phyloP scores from a whole-genome alignment of 2,329 filamentous ascomycete species.

The Fusarium liriodendri region DNA sequence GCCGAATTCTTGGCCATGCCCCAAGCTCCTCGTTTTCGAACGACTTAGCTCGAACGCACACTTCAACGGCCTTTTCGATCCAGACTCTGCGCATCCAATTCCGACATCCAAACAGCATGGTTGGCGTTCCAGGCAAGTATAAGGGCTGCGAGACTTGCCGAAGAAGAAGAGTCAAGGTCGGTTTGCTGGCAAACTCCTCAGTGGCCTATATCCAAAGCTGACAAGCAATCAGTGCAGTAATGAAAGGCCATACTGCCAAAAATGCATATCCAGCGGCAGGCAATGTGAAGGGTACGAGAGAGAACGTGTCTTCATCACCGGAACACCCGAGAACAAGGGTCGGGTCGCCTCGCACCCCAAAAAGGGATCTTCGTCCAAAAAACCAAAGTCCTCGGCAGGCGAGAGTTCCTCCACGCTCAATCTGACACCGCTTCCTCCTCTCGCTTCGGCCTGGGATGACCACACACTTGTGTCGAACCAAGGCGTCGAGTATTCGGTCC shows the following conservation, averaged over 20 bases:
- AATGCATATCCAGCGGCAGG: constrained; percentile 68
- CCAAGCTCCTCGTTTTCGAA: constrained; percentile 3
- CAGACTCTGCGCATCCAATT: not conserved
- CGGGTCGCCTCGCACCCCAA: constrained; percentile 68
- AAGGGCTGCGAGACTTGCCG: constrained; percentile 74
- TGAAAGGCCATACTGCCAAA: constrained; percentile 68
- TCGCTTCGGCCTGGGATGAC: constrained; percentile 64
- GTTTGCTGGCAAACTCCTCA: constrained; percentile 25
- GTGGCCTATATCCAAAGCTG: not conserved
- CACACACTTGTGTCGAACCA: constrained; percentile 54
- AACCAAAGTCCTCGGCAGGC: constrained; percentile 41
- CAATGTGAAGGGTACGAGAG: constrained; percentile 72
- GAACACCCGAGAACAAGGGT: constrained; percentile 65
- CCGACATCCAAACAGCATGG: constrained; percentile 56
- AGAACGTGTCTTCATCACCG: constrained; percentile 72
- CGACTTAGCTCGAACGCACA: not conserved
- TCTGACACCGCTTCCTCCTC: constrained; percentile 53
- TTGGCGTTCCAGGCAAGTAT: constrained; percentile 72
- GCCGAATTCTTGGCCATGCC: constrained; percentile 16
- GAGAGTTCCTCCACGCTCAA: constrained; percentile 41
- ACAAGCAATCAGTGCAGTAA: constrained; percentile 67
- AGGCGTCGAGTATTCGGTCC: constrained; percentile 51
- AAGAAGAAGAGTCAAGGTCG: constrained; percentile 67
- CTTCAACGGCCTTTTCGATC: not conserved
- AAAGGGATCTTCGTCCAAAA: constrained; percentile 51